Evolutionary conservation across 1,284 basidiomycete species (phyloP).

Genomic region (Paramarasmius palmivorus): DNA sequence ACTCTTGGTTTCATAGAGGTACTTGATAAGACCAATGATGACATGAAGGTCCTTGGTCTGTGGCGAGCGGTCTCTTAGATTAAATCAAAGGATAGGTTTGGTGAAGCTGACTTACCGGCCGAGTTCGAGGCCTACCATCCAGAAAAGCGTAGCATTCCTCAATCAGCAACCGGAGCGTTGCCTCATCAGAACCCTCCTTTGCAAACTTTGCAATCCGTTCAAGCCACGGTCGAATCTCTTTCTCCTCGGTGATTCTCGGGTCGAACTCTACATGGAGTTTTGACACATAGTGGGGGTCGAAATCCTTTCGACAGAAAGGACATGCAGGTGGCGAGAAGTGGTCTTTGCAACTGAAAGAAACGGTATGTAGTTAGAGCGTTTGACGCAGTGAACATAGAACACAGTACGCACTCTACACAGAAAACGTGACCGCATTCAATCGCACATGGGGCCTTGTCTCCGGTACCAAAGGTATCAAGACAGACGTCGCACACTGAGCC

Average conservation of each 20-base stretch:
- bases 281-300: conserved; percentile 34
- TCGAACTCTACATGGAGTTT: conserved; percentile 49
- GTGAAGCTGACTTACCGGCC: conserved; percentile 28
- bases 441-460: conserved; percentile 43
- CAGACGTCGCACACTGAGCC: conserved; percentile 56
- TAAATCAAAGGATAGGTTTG: conserved; percentile 8
- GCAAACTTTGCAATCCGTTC: conserved; percentile 38
- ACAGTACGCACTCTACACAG: conserved; percentile 41
- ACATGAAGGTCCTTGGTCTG: conserved; percentile 44
- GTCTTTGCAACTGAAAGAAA: conserved; percentile 36
- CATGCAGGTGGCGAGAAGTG: conserved; percentile 51
- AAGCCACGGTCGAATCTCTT: conserved; percentile 38
- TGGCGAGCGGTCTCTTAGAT: background rate
- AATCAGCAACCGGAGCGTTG: conserved; percentile 37
- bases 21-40: conserved; percentile 38
- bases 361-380: conserved; percentile 7
- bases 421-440: conserved; percentile 56
- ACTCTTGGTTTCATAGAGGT: conserved; percentile 40
- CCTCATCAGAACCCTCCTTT: conserved; percentile 41
- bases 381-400: conserved; percentile 4
- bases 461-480: conserved; percentile 43
- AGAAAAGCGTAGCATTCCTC: conserved; percentile 41
- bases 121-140: conserved; percentile 29
- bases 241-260: conserved; percentile 14
- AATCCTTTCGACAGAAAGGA: conserved; percentile 53